Evolutionary conservation across 2,329 filamentous ascomycete genomes (phyloP).

Genomic region (Aspergillus sp.): DNA sequence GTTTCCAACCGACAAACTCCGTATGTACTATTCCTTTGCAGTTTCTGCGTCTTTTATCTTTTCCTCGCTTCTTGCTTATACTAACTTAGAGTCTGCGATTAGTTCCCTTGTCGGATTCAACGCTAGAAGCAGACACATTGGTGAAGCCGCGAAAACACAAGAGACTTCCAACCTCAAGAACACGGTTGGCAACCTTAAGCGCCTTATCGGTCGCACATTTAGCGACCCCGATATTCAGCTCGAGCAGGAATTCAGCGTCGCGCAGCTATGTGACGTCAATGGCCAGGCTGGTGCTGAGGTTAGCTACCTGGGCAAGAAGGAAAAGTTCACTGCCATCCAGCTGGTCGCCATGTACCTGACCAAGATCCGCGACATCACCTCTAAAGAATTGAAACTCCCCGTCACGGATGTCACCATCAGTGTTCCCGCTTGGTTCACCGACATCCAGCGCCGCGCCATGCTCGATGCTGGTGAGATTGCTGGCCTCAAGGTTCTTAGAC

Average conservation of each 20-base stretch:
- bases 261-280: conserved; percentile 81
- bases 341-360: conserved; percentile 92
- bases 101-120: conserved; percentile 95
- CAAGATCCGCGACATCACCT: conserved; percentile 88
- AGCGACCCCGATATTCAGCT: conserved; percentile 89
- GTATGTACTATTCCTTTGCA: conserved; percentile 61
- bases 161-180: conserved; percentile 99
- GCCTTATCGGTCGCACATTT: conserved; percentile 82
- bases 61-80: conserved; percentile 6
- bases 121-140: conserved; percentile 88
- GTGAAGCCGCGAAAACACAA: conserved; percentile 95
- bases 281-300: conserved; percentile 96
- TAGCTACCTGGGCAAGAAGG: conserved; percentile 88
- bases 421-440: conserved; percentile 95
- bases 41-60: conserved; percentile 4
- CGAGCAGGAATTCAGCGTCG: conserved; percentile 88
- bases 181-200: conserved; percentile 90
- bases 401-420: conserved; percentile 93
- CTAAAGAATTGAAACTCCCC: conserved; percentile 82
- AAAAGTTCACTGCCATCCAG: conserved; percentile 92
- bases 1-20: conserved; percentile 97
- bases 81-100: conserved; percentile 17
- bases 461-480: conserved; percentile 92
- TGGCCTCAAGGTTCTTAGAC: conserved; percentile 83
- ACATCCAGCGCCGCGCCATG: conserved; percentile 83